phyloP scores from a whole-genome alignment of 2,329 filamentous ascomycete genomes.

The Hymenoscyphus linearis region DNA sequence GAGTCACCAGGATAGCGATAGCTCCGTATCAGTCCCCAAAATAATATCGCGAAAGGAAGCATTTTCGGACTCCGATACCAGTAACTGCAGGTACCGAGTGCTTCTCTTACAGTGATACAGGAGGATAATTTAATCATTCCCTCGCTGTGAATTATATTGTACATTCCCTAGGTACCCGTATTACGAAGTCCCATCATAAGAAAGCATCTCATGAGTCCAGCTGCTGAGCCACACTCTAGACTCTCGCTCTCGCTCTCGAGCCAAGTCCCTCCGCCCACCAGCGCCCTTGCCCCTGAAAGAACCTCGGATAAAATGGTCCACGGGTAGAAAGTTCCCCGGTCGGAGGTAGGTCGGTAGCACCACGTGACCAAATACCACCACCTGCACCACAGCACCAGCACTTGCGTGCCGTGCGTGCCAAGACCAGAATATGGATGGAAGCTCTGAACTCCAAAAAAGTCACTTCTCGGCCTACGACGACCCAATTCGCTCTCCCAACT shows the following conservation, averaged over 20 bases:
- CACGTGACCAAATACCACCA: neutral
- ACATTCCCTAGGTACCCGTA: too few relatives aligned
- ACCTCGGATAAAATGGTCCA: neutral
- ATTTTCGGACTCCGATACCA: neutral
- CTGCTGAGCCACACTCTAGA: neutral
- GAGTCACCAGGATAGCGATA: neutral
- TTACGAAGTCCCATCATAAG: neutral
- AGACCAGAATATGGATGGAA: slow-evolving; percentile 12
- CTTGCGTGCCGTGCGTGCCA: slow-evolving; percentile 17
- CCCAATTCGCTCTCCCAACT: slow-evolving; percentile 9
- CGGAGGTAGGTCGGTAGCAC: too few relatives aligned
- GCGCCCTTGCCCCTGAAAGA: neutral
- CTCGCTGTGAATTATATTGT: too few relatives aligned
- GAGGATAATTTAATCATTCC: neutral
- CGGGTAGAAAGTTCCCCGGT: neutral
- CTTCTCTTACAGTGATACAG: neutral
- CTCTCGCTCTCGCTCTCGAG: too few relatives aligned
- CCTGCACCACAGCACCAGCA: neutral
- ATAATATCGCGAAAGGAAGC: neutral
- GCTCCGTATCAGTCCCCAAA: neutral
- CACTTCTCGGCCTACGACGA: slow-evolving; percentile 1
- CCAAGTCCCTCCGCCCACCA: too few relatives aligned
- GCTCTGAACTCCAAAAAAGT: slow-evolving; percentile 19
- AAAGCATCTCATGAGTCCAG: neutral
- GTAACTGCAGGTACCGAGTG: neutral